A percentile compares a stretch with the other conserved stretches of the same genome.
These are phyloP conservation scores for Fusarium decemcellulare DNA, from an alignment of 2,329 filamentous ascomycete genomes.

Conservation along the genomic window DNA sequence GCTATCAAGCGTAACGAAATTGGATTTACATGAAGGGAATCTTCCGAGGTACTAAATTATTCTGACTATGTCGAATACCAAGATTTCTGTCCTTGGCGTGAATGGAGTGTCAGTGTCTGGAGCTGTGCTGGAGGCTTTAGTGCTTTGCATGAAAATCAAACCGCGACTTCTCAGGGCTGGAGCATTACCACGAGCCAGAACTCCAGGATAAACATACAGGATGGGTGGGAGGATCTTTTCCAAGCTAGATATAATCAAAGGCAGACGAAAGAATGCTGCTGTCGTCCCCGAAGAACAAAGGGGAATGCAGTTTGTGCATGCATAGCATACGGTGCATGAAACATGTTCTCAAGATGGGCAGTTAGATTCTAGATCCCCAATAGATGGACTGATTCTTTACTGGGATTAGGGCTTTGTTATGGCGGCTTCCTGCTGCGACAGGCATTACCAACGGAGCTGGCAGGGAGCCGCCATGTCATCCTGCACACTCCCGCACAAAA, in stretches of 20 bases:
- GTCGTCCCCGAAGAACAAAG: neutral
- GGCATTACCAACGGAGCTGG: neutral
- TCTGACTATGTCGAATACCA: no score
- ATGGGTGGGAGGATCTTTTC: neutral
- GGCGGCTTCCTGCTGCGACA: neutral
- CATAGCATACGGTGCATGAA: neutral
- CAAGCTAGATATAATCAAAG: neutral
- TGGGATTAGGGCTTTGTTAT: neutral
- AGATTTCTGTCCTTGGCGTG: no score
- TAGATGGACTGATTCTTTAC: no score
- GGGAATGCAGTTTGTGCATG: neutral
- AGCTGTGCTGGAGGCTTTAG: no score
- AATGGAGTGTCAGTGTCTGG: no score
- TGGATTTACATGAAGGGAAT: no score
- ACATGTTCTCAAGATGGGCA: neutral
- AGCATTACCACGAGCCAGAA: neutral
- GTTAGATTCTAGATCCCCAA: no score
- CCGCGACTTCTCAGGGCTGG: neutral
- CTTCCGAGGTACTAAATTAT: no score
- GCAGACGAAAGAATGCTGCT: neutral
- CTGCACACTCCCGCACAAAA: constrained; percentile 6
- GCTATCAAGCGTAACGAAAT: no score
- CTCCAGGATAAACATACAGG: neutral
- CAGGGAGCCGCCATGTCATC: neutral
- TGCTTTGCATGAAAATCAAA: neutral